These are phyloP conservation scores for Pneumocystis wakefieldiae DNA, from an alignment of 1,139 yeast genomes.

Conservation along the genomic window DNA sequence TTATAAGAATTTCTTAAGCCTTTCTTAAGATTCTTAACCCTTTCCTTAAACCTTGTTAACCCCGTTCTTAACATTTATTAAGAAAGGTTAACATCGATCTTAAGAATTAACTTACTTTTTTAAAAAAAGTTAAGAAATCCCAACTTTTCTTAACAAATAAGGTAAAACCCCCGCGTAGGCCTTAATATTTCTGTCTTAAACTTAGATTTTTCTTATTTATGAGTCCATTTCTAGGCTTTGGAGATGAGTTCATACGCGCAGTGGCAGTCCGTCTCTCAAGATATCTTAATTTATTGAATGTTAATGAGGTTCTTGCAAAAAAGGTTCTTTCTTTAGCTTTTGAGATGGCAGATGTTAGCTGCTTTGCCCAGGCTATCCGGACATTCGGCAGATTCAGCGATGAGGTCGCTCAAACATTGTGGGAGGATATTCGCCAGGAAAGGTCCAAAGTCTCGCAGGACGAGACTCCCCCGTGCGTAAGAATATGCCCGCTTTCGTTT, in stretches of 20 bases:
- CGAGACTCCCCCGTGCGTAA: not conserved
- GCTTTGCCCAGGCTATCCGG: slow-evolving; percentile 7
- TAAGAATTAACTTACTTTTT: no score
- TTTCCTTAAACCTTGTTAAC: no score
- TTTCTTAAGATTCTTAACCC: not conserved
- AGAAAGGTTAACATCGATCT: no score
- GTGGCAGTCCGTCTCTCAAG: not conserved
- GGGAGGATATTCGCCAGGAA: not conserved
- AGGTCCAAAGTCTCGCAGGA: not conserved
- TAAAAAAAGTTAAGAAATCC: no score
- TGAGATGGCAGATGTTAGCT: slow-evolving; percentile 4
- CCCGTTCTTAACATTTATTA: no score
- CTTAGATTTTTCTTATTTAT: not conserved
- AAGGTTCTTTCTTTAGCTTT: slow-evolving; percentile 9
- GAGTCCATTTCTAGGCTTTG: not conserved
- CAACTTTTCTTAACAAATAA: no score
- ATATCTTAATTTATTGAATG: not conserved
- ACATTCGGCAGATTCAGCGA: slow-evolving; percentile 9
- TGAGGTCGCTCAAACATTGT: not conserved
- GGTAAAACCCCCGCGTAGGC: no score
- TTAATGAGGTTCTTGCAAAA: slow-evolving; percentile 5
- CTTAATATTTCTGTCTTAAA: no score
- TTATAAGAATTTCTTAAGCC: no score
- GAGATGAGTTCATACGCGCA: not conserved
- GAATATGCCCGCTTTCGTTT: not conserved